These are phyloP conservation scores for Thuidium tamariscinum DNA, from an alignment of 225 moss, liverwort and hornwort species.

Conservation along the genomic window DNA sequence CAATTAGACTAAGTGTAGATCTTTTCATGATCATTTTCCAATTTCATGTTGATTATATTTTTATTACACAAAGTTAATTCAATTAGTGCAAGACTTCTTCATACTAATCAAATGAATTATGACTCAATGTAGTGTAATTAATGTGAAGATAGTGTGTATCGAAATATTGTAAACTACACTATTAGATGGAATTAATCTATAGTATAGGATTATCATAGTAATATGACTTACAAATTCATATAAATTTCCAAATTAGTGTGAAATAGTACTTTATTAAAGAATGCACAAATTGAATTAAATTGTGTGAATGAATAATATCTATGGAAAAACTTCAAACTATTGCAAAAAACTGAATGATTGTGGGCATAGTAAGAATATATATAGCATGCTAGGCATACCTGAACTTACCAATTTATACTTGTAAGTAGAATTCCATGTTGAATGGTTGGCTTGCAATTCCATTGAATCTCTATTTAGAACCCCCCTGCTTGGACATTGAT, in stretches of 20 bases:
- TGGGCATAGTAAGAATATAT: neutral
- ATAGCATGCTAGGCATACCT: slow-evolving; percentile 9
- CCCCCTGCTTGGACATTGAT: slow-evolving; percentile 25
- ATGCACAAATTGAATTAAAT: neutral
- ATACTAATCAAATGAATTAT: neutral
- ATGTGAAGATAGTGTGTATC: neutral
- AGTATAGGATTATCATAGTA: neutral
- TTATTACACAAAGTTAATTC: neutral
- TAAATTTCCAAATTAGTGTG: neutral
- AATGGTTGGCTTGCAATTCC: neutral
- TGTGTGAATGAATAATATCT: neutral
- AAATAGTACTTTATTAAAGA: too few relatives aligned
- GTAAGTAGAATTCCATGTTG: neutral
- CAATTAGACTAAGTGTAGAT: neutral
- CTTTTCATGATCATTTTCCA: too few relatives aligned
- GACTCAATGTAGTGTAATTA: neutral
- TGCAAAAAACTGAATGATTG: neutral
- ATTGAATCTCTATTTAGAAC: neutral
- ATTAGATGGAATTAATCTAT: too few relatives aligned
- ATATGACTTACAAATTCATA: neutral
- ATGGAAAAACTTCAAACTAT: neutral
- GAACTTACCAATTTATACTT: slow-evolving; percentile 8
- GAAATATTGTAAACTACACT: neutral
- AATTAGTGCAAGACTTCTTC: neutral
- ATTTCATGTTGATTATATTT: accelerated